Percentiles rank a stretch among this genome's conserved stretches.
Evolutionary conservation across 1,284 basidiomycete species (phyloP).

Genomic region (Tilletiaria anomala): DNA sequence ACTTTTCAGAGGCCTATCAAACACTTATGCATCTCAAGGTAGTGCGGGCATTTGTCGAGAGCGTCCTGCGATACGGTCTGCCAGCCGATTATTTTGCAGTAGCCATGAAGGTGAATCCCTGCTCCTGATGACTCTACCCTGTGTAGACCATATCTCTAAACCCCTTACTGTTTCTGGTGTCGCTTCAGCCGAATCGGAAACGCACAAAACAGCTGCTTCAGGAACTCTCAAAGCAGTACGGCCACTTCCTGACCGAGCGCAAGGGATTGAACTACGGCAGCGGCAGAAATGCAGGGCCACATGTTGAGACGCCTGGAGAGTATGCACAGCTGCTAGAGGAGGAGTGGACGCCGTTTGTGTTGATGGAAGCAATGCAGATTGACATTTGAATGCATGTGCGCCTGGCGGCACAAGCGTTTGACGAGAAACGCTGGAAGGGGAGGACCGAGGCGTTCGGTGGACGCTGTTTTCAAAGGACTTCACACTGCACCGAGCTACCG

Average conservation of each 20-base stretch:
- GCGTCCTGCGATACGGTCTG: conserved; percentile 83
- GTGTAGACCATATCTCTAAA: background rate
- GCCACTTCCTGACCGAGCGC: conserved; percentile 58
- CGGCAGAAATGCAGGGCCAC: conserved; percentile 1
- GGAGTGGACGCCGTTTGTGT: conserved; percentile 32
- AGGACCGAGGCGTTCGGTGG: too few species aligned
- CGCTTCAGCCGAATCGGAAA: conserved; percentile 66
- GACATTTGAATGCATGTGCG: too few species aligned
- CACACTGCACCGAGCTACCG: too few species aligned
- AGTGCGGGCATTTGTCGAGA: conserved; percentile 80
- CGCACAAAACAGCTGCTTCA: conserved; percentile 57
- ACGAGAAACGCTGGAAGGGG: too few species aligned
- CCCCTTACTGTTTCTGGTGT: background rate
- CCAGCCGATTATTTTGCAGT: conserved; percentile 80
- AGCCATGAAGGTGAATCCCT: conserved; percentile 54
- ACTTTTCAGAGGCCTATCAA: conserved; percentile 94
- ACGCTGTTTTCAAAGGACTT: too few species aligned
- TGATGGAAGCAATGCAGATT: too few species aligned
- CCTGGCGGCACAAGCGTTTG: too few species aligned
- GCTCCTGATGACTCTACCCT: background rate
- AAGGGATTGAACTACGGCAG: conserved; percentile 12
- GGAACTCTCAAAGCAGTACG: conserved; percentile 60
- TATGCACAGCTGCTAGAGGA: conserved; percentile 32
- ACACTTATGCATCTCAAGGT: conserved; percentile 86
- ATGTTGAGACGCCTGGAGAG: conserved; percentile 31